Evolutionary conservation across 2,329 filamentous ascomycete genomes (phyloP), one percentile per base, ranked within the genome.

Genomic region (Diaporthe australafricana): DNA sequence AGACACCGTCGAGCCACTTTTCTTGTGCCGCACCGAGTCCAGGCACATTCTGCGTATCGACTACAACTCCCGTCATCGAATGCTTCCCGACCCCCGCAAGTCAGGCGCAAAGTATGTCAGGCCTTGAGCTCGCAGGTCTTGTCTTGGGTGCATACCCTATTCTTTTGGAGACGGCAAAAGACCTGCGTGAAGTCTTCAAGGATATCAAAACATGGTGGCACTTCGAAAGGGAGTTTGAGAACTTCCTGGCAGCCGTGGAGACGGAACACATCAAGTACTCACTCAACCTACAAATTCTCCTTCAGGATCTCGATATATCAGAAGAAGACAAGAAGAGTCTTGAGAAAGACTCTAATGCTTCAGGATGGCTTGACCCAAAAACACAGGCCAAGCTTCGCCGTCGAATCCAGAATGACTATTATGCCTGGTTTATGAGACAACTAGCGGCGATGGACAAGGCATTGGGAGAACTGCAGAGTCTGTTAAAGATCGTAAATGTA

Each of bases 121-220:
- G 53, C 8, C 5, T 56, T 12, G 53, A 56, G 32, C 11, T 56
- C 30, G 53, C n/a, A 14, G 53, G 53, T 5, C 27, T 57, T 20
- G 32, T 57, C 32, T 16, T 57, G 11, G 55, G 55, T 0, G 35
- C 35, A 16, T 57, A 38, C 17, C 55, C 55, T 8, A 7, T 57
- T 9, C 55, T 57, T 8, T 11, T 57, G 20, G 32, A 35, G 4
- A 57, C 55, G 22, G 22, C 32, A 20, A 57, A 38, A 22, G 32
- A 40, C 20, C 17, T 57, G 1, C 53, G 53, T 1, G 53, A 25
- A 2, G 11, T 57, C 17, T 57, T 57, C 32, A 22, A 40, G 16
- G 53, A 57, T 40, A 32, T 40, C 32, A 57, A 57, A 22, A 57
- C 53, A 1, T 57, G 53, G 53, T 57, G 53, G 53, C 35, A 20